Percentiles rank a stretch among this genome's conserved stretches.
Conservation (phyloP, 495 filamentous ascomycete species). For the Margaritispora aquatica region DNA sequence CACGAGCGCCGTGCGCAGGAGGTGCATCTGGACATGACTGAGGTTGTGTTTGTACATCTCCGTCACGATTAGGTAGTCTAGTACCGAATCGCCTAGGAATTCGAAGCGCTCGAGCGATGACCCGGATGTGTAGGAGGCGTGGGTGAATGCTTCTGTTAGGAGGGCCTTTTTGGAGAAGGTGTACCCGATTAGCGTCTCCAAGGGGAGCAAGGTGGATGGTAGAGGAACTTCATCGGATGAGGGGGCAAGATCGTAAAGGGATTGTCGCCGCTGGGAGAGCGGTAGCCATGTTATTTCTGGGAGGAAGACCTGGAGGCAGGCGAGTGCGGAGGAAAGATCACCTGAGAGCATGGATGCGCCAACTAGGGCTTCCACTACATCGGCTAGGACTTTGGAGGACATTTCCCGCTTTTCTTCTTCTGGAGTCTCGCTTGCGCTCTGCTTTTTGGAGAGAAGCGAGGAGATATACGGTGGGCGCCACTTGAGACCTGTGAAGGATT, state of each 20-base stretch:
- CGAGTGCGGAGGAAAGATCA: conserved; percentile 54
- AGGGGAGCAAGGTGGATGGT: conserved; percentile 18
- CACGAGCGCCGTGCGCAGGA: conserved; percentile 66
- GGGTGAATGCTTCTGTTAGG: conserved; percentile 81
- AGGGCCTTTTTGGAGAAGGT: conserved; percentile 63
- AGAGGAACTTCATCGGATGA: conserved; percentile 3
- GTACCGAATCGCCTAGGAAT: conserved; percentile 81
- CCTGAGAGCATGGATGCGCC: conserved; percentile 68
- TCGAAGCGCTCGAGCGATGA: conserved; percentile 80
- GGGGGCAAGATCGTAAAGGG: conserved; percentile 18
- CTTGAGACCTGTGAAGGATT: conserved; percentile 58
- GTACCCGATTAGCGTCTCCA: conserved; percentile 63
- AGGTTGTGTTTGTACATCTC: conserved; percentile 39
- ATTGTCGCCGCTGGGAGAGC: conserved; percentile 26
- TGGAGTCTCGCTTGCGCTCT: conserved; percentile 10
- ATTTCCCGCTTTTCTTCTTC: conserved; percentile 34
- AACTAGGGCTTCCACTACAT: conserved; percentile 66
- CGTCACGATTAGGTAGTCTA: conserved; percentile 70
- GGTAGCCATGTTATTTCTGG: conserved; percentile 53
- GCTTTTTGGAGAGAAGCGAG: no score
- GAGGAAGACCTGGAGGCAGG: conserved; percentile 59
- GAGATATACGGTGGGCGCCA: conserved; percentile 64
- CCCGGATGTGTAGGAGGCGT: conserved; percentile 58
- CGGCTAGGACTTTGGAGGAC: conserved; percentile 78
- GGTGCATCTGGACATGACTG: conserved; percentile 62